A percentile compares a stretch with the other conserved stretches of the same genome.
These are phyloP conservation scores for Rhamnella rubrinervis DNA, from an alignment of 331 rosid genomes.

Conservation along the genomic window DNA sequence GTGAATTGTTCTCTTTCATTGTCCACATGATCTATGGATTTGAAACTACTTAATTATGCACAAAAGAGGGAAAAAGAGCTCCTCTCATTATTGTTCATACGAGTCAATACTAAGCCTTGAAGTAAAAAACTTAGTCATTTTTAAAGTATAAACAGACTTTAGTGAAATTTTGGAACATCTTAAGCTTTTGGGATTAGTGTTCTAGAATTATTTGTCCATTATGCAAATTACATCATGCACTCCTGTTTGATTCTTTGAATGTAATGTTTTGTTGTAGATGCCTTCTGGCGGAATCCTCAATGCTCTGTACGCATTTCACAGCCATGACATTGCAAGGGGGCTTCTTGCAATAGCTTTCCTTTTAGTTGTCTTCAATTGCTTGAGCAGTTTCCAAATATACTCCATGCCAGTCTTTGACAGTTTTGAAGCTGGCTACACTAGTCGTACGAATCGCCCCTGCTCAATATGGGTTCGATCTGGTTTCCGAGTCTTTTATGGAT, in stretches of 20 bases:
- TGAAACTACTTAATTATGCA: no score
- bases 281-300: conserved; percentile 91
- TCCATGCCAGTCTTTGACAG: conserved; percentile 99
- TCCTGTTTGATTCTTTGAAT: neutral
- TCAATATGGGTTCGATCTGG: conserved; percentile 97
- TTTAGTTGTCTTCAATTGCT: conserved; percentile 87
- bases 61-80: no score
- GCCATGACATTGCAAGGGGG: conserved; percentile 88
- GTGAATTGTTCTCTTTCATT: no score
- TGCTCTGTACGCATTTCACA: conserved; percentile 83
- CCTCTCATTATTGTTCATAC: no score
- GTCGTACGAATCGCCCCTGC: conserved; percentile 94
- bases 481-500: conserved; percentile 83
- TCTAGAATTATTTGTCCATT: neutral
- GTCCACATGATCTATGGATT: no score
- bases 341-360: conserved; percentile 89
- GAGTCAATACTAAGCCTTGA: no score
- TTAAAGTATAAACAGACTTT: no score
- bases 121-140: no score
- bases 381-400: conserved; percentile 97
- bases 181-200: neutral
- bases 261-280: conserved; percentile 54
- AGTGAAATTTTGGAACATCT: neutral
- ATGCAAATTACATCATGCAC: neutral
- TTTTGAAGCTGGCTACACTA: conserved; percentile 96